phyloP scores from a whole-genome alignment of 2,329 filamentous ascomycete genomes.

The Pseudocercospora crystallina region DNA sequence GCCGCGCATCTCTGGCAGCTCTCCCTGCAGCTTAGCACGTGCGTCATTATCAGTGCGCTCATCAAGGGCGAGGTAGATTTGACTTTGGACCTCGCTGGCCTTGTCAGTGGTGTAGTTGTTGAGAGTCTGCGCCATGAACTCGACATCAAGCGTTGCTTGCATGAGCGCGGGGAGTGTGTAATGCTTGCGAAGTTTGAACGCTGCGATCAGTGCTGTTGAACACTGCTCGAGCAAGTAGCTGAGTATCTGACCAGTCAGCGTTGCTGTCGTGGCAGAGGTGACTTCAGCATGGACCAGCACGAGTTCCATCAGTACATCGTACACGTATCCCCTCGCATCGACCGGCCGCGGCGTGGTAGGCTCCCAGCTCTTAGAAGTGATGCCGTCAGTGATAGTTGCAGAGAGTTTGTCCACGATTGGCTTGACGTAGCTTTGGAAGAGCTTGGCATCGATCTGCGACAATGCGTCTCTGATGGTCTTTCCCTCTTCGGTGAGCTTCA shows the following conservation, averaged over 20 bases:
- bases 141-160: constrained; percentile 95
- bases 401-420: constrained; percentile 70
- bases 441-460: constrained; percentile 80
- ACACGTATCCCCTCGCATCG: constrained; percentile 84
- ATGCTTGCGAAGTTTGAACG: constrained; percentile 63
- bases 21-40: constrained; percentile 73
- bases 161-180: constrained; percentile 83
- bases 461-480: constrained; percentile 91
- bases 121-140: constrained; percentile 93
- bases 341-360: constrained; percentile 54
- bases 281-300: constrained; percentile 78
- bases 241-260: constrained; percentile 76
- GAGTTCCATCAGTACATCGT: constrained; percentile 77
- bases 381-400: constrained; percentile 69
- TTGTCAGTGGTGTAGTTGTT: constrained; percentile 84
- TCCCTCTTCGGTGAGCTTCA: constrained; percentile 89
- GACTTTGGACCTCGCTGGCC: constrained; percentile 76
- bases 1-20: constrained; percentile 84
- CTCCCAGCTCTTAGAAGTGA: constrained; percentile 68
- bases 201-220: constrained; percentile 74
- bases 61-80: constrained; percentile 91
- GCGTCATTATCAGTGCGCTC: constrained; percentile 85
- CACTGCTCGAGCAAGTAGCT: constrained; percentile 83
- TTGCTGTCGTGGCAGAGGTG: constrained; percentile 56
- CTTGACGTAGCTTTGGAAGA: constrained; percentile 89